Base-by-base conservation (phyloP, 108 stramenopile genomes). In the Fragilaria radians region DNA sequence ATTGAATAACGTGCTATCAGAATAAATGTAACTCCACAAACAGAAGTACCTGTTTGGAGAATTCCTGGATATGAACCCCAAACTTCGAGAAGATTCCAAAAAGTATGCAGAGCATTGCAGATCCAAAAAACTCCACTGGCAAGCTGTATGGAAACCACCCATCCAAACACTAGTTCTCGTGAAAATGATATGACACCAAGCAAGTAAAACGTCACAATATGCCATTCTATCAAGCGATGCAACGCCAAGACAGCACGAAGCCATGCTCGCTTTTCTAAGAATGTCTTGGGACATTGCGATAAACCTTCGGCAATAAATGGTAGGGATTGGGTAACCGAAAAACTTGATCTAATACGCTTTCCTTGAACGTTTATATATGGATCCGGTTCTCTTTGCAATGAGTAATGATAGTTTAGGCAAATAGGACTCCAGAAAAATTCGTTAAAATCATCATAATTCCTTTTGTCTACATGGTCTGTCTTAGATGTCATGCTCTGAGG, bases 371-470 rank as follows among this genome's bases (percentile, higher is more conserved):
- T 70, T 21, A 65, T 61, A 28, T 29, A 19, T 11, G 62, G 61
- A 47, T 72, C 65, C 19, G 53, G 45, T 25, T 68, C 57, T 25
- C 71, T 75, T 46, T 72, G 80, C 46, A 61, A 66, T 22, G 83
- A 82, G 70, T 93, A 93, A 46, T 67, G 78, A 59, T 71, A 95
- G n/a, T 73, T 67, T 45, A 98, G 78, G 68, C 97, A 98, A 18
- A 89, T 71, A 24, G 91, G 77, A 9, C 90, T 91, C 97, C 97
- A 98, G 77, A 98, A 98, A 79, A 97, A 98, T 72, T 98, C 97
- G 64, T 98, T 98, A 73, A 95, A 90, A 68, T 98, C 97, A 54
- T 98, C 97, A 66, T 98, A 98, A 78, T 96, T 98, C 48, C 93
- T 81, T 48, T 77, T 84, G 60, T 93, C 83, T 51, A 67, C 57